Base-by-base conservation (phyloP, 1,139 yeast genomes). In the Geotrichum siamense region DNA sequence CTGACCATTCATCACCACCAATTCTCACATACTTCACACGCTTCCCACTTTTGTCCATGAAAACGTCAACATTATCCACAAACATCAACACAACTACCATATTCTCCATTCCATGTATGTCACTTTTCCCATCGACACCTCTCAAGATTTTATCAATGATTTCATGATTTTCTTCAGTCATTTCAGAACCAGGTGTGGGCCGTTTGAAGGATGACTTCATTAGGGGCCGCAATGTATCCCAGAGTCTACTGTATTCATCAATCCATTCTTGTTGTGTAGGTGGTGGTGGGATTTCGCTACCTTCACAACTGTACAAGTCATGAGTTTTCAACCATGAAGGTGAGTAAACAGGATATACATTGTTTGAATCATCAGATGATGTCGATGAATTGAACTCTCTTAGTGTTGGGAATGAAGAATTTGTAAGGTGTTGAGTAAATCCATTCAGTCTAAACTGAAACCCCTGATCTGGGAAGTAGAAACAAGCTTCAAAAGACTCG, bases 91-190 rank as follows among this genome's bases (percentile, higher is more conserved):
- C 74, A 21, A 83, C 76, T 1, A 79, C 76, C 60, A 82, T 84
- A 60, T 83, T 79, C 56, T 75, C 78, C 48, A 74, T 68, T 1
- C 93, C 94, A 28, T 74, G 73, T 23, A 72, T 78, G 41, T 78
- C 85, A 56, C 79, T 75, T 41, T 79, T 73, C 6, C 94, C 95
- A 61, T 85, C 94, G 12, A 84, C 94, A 4, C 94, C 93, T 52
- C 94, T 71, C 41, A 76, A 70, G 41, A 85, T 80, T 44, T 82
- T 75, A 61, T 85, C 94, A 35, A 85, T 65, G 47, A 69, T 60
- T 55, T 75, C 75, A 33, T 70, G 70, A 47, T 74, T 74, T 29
- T 75, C 79, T n/a, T 69, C 70, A n/a, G 75, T 72, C 59, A 84
- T 59, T 20, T 66, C 64, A 1, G 77, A 65, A 19, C 81, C 80